Conservation (phyloP, 768 basidiomycete genomes). For the Lactarius tabidus region DNA sequence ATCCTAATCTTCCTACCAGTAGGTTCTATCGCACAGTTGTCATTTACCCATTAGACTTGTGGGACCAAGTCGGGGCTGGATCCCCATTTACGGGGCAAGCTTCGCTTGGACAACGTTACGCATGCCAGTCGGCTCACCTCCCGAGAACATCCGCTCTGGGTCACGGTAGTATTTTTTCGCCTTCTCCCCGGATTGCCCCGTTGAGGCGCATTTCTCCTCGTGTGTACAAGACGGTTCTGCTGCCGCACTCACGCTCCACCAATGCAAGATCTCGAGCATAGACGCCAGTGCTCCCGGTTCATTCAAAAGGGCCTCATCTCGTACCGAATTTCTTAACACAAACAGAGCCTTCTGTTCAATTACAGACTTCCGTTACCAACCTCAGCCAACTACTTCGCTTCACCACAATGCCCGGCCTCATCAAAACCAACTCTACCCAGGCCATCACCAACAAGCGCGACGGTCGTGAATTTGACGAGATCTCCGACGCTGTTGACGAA, state of each 20-base stretch:
- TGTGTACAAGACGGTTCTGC: background rate
- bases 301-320: constrained; percentile 17
- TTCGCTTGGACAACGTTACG: constrained; percentile 1
- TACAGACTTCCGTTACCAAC: constrained; percentile 3
- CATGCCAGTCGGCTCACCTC: background rate
- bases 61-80: too few relatives aligned
- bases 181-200: constrained; percentile 7
- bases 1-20: too few relatives aligned
- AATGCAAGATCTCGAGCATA: constrained; percentile 6
- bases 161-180: constrained; percentile 11
- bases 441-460: constrained; percentile 20
- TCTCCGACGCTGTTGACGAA: constrained; percentile 48
- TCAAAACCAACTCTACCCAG: constrained; percentile 1
- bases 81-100: constrained; percentile 12
- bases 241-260: constrained; percentile 5
- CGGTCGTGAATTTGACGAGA: constrained; percentile 37
- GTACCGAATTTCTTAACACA: constrained; percentile 2
- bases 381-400: background rate
- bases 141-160: constrained; percentile 12
- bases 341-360: constrained; percentile 2
- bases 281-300: constrained; percentile 10
- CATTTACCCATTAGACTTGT: constrained; percentile 10
- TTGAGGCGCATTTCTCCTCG: background rate
- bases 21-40: background rate
- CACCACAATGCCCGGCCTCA: constrained; percentile 19